Evolutionary conservation across 345 rosid genomes (phyloP).

Genomic region (Cochlearia excelsa): DNA sequence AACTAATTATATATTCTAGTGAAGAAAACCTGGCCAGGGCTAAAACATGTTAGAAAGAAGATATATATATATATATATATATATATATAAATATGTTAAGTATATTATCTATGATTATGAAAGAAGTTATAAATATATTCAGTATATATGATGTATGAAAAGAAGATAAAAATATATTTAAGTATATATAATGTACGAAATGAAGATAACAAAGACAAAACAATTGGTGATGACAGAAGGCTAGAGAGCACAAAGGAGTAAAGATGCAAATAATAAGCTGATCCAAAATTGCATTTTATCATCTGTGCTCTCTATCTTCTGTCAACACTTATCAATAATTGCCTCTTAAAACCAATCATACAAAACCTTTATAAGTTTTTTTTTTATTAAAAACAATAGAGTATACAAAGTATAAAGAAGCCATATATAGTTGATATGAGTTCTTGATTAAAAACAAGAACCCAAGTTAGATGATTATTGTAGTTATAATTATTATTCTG

Average conservation of each 20-base stretch:
- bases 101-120: no score
- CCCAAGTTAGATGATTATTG: background rate
- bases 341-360: no score
- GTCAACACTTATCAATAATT: conserved; percentile 51
- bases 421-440: background rate
- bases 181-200: background rate
- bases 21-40: no score
- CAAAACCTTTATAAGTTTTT: no score
- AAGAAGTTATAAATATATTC: no score
- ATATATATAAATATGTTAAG: no score
- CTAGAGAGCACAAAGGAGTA: conserved; percentile 76
- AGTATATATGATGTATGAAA: no score
- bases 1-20: no score
- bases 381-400: no score
- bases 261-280: conserved; percentile 39
- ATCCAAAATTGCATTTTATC: conserved; percentile 34
- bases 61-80: background rate
- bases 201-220: conserved; percentile 28
- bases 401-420: background rate
- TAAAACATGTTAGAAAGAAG: no score
- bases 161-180: no score
- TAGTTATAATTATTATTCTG: background rate
- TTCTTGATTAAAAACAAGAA: background rate
- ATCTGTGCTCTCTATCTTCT: conserved; percentile 93
- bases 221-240: conserved; percentile 70